phyloP scores from a whole-genome alignment of 305 asterid species.

The Plantago lanceolata region DNA sequence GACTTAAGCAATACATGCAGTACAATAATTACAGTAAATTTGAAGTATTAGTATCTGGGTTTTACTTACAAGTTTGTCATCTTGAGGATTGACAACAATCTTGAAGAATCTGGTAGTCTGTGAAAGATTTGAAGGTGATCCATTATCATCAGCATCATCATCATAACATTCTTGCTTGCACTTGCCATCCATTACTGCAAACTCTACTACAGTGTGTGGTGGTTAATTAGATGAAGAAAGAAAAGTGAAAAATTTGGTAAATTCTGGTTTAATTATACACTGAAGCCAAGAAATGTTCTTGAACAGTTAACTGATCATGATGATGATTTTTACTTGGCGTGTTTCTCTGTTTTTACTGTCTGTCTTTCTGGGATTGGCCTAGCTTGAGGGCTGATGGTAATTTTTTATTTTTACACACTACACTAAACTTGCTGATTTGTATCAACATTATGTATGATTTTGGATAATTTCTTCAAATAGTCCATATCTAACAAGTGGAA shows the following conservation, averaged over 20 bases:
- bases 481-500: no score
- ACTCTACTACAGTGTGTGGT: background rate
- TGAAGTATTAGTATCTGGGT: background rate
- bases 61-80: slow-evolving; percentile 18
- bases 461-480: no score
- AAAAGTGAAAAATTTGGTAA: no score
- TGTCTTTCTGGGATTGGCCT: background rate
- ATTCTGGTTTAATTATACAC: no score
- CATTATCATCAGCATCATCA: no score
- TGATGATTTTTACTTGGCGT: background rate
- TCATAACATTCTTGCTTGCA: background rate
- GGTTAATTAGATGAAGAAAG: background rate
- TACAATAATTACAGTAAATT: background rate
- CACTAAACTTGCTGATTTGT: no score
- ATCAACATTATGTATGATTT: no score
- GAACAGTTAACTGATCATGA: background rate
- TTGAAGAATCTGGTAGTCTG: slow-evolving; percentile 17
- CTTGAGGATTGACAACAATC: slow-evolving; percentile 3
- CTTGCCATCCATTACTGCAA: background rate
- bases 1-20: no score
- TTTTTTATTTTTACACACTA: no score
- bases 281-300: no score
- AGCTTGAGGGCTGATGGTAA: background rate
- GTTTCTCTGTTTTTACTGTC: background rate
- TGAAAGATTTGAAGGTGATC: background rate